Percentiles rank a stretch among this genome's conserved stretches.
Conservation (phyloP, 805 yeast genomes). For the Saccharomyces eubayanus region DNA sequence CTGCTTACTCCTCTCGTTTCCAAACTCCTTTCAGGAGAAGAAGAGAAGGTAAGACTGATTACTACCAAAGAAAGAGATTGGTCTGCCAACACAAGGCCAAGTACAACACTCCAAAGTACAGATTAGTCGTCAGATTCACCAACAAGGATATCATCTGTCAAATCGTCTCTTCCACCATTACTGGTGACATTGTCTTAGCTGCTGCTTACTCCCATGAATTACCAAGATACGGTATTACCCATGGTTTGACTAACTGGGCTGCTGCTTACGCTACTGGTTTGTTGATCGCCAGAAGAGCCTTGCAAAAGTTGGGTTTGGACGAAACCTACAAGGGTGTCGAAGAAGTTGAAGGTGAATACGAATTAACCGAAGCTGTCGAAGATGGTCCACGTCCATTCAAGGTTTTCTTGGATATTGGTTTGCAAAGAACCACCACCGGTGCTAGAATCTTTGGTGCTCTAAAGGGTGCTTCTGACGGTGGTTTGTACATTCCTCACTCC, state of each 20-base stretch:
- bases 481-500: conserved; percentile 97
- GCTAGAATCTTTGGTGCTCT: conserved; percentile 98
- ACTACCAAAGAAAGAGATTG: conserved; percentile 99
- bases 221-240: conserved; percentile 93
- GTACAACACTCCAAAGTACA: conserved; percentile 98
- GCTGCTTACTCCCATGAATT: conserved; percentile 99
- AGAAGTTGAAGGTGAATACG: conserved; percentile 98
- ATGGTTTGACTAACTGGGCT: conserved; percentile 99
- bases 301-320: conserved; percentile 94
- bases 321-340: conserved; percentile 98
- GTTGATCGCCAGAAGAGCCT: conserved; percentile 97
- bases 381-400: conserved; percentile 99
- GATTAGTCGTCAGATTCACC: conserved; percentile 99
- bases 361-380: conserved; percentile 97
- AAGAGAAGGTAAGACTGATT: conserved; percentile 99
- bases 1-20: conserved; percentile 98
- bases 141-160: conserved; percentile 99
- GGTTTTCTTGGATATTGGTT: conserved; percentile 98
- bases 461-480: conserved; percentile 99
- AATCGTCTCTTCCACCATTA: conserved; percentile 90
- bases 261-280: conserved; percentile 99
- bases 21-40: conserved; percentile 99
- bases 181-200: conserved; percentile 91
- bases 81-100: conserved; percentile 99
- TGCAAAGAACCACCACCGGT: conserved; percentile 99